A percentile compares a stretch with the other conserved stretches of the same genome.
These are phyloP conservation scores for Aphanocladium album DNA, from an alignment of 2,329 filamentous ascomycete species.

Conservation along the genomic window DNA sequence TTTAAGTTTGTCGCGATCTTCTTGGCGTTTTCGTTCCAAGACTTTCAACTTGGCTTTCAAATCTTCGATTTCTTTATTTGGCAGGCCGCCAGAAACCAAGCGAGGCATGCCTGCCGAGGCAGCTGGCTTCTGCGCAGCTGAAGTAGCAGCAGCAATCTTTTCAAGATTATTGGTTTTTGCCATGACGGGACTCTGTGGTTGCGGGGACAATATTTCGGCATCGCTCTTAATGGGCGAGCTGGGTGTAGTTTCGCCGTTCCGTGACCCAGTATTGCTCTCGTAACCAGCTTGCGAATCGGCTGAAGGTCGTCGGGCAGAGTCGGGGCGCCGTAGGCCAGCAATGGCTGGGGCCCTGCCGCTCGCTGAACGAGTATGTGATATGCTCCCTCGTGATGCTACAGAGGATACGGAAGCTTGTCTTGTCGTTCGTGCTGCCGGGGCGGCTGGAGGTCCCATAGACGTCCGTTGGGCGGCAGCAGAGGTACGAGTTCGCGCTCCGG, in stretches of 20 bases:
- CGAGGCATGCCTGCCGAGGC: constrained; percentile 24
- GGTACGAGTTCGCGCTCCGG: constrained; percentile 48
- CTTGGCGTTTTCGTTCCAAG: constrained; percentile 78
- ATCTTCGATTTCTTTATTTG: constrained; percentile 71
- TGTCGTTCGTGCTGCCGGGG: constrained; percentile 38
- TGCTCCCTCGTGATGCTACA: constrained; percentile 28
- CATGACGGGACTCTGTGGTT: constrained; percentile 45
- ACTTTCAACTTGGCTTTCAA: constrained; percentile 82
- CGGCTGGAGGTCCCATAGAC: constrained; percentile 63
- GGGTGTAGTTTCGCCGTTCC: constrained; percentile 18
- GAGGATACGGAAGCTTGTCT: constrained; percentile 43
- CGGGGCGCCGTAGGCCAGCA: constrained; percentile 35
- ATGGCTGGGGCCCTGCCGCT: constrained; percentile 36
- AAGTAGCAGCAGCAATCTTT: constrained; percentile 39
- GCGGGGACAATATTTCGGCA: constrained; percentile 44
- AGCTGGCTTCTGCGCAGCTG: constrained; percentile 28
- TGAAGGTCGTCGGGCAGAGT: constrained; percentile 39
- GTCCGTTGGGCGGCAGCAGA: constrained; percentile 50
- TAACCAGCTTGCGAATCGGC: constrained; percentile 41
- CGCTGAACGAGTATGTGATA: constrained; percentile 31
- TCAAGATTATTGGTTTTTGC: constrained; percentile 49
- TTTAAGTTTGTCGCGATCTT: constrained; percentile 82
- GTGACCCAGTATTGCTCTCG: constrained; percentile 32
- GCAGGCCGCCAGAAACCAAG: constrained; percentile 45
- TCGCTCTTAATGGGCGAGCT: constrained; percentile 47